Conservation (phyloP, 441 rosid species). For the Brassica hybrid region DNA sequence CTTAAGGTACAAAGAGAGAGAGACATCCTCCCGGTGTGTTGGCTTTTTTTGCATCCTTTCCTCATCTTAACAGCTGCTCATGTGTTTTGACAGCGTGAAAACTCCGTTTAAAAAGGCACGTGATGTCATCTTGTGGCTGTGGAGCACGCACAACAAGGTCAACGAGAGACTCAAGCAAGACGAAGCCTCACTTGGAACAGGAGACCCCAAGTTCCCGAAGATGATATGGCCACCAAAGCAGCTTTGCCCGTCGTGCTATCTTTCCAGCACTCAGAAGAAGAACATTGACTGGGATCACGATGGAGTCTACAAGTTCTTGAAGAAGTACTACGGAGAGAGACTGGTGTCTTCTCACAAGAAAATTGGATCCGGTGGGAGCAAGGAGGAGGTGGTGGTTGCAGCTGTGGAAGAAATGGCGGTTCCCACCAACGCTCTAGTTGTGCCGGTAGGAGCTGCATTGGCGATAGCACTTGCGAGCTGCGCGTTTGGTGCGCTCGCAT, state of each 20-base stretch:
- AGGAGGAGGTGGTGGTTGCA: conserved; percentile 37
- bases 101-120: conserved; percentile 68
- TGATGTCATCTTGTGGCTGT: conserved; percentile 83
- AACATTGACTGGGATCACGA: conserved; percentile 63
- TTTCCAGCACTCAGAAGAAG: conserved; percentile 34
- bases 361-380: conserved; percentile 40
- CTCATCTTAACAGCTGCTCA: conserved; percentile 9
- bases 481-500: conserved; percentile 92
- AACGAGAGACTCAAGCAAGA: conserved; percentile 75
- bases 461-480: conserved; percentile 94
- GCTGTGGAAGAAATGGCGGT: conserved; percentile 60
- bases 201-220: conserved; percentile 87
- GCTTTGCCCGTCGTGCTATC: conserved; percentile 75
- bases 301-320: conserved; percentile 75
- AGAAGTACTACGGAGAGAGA: conserved; percentile 61
- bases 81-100: conserved; percentile 54
- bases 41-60: background rate
- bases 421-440: conserved; percentile 73
- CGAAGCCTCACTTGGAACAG: conserved; percentile 79
- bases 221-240: conserved; percentile 85
- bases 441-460: conserved; percentile 91
- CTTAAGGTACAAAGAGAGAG: conserved; percentile 58
- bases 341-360: conserved; percentile 71
- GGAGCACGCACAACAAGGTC: conserved; percentile 85
- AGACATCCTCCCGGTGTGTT: background rate